Conservation (phyloP, 805 yeast species). For the Ogataea pilisensis region DNA sequence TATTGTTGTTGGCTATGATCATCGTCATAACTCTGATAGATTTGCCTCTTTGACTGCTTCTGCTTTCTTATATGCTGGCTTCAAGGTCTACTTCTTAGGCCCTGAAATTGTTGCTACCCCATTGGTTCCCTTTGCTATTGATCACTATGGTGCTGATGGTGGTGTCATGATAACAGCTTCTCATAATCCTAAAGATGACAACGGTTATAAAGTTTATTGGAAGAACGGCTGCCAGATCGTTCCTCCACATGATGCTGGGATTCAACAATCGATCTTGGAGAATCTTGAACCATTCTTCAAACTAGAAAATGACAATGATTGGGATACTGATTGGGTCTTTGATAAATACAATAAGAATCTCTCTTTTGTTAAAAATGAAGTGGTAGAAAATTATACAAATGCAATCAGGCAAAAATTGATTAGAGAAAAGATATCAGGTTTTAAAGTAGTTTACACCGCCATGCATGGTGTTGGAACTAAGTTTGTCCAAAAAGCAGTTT, state of each 20-base stretch:
- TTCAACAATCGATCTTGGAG: constrained; percentile 57
- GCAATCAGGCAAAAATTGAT: constrained; percentile 33
- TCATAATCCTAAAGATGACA: constrained; percentile 80
- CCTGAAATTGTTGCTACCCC: constrained; percentile 71
- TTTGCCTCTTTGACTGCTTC: constrained; percentile 80
- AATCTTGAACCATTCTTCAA: constrained; percentile 59
- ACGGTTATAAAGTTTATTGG: constrained; percentile 94
- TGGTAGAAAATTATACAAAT: constrained; percentile 39
- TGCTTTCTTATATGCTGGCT: constrained; percentile 65
- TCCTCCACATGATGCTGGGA: constrained; percentile 80
- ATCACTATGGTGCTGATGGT: constrained; percentile 54
- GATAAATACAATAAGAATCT: constrained; percentile 25
- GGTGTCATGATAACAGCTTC: constrained; percentile 95
- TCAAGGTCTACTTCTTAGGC: constrained; percentile 63
- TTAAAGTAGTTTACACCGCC: constrained; percentile 78
- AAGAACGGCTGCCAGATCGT: constrained; percentile 92
- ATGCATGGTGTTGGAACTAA: constrained; percentile 92
- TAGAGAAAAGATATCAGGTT: constrained; percentile 24
- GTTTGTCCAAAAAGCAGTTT: constrained; percentile 43
- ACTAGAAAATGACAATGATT: constrained; percentile 27
- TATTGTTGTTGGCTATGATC: constrained; percentile 88
- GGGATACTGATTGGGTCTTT: constrained; percentile 31
- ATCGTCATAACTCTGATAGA: constrained; percentile 71
- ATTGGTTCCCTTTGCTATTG: constrained; percentile 83
- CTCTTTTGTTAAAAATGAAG: constrained; percentile 37